Evolutionary conservation across 495 filamentous ascomycete genomes (phyloP).

Genomic region (Glutinoglossum americanum): DNA sequence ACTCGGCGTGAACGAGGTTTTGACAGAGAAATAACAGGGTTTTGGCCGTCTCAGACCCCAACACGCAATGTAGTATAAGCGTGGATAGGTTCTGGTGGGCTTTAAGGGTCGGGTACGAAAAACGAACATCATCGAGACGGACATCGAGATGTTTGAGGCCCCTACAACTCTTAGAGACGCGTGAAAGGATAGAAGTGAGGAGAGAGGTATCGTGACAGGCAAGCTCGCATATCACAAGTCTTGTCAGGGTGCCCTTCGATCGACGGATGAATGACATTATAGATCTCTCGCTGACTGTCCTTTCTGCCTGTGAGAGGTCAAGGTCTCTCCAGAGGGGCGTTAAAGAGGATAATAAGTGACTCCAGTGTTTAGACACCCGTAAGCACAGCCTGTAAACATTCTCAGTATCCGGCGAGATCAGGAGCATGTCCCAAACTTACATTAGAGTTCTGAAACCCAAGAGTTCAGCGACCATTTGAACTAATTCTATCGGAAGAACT

Average conservation of each 20-base stretch:
- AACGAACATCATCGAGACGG: not conserved
- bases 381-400: not conserved
- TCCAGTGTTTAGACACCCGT: conserved; percentile 3
- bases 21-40: not conserved
- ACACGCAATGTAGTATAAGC: not conserved
- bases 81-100: not conserved
- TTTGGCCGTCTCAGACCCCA: not conserved
- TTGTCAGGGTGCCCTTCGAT: not conserved
- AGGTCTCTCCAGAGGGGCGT: conserved; percentile 3
- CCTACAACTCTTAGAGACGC: not conserved
- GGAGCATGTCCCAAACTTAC: not conserved
- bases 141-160: not conserved
- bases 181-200: not conserved
- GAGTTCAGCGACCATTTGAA: not conserved
- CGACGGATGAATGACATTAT: not conserved
- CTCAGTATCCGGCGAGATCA: not conserved
- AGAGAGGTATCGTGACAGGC: not conserved
- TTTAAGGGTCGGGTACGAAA: not conserved
- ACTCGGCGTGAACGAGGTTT: not conserved
- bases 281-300: not conserved
- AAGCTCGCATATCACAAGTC: not conserved
- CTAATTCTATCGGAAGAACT: not conserved
- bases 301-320: not conserved
- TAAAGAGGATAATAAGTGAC: not conserved
- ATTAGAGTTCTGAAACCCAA: not conserved